Percentiles rank a stretch among this genome's conserved stretches.
Conservation (phyloP, 2,329 filamentous ascomycete genomes). For the Exophiala xenobiotica region DNA sequence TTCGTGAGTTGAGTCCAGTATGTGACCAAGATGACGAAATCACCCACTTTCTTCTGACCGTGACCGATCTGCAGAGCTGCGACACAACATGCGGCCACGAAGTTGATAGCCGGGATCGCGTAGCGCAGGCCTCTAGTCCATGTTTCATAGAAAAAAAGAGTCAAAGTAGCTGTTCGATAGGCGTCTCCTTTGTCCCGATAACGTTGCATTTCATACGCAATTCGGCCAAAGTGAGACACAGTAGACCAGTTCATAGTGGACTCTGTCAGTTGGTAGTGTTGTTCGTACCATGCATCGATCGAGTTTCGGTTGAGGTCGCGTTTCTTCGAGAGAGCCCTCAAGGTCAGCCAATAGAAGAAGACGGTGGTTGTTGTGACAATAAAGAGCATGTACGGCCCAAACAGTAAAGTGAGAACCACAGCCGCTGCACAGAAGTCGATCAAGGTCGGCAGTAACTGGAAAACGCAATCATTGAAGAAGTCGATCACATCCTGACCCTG, state of each 20-base stretch:
- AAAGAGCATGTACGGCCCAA: conserved; percentile 61
- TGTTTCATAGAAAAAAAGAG: conserved; percentile 8
- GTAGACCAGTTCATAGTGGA: conserved; percentile 62
- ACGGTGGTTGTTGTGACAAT: conserved; percentile 48
- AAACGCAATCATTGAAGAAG: conserved; percentile 59
- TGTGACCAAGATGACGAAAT: conserved; percentile 63
- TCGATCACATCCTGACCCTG: conserved; percentile 62
- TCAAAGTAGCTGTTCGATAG: conserved; percentile 37
- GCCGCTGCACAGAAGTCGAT: conserved; percentile 61
- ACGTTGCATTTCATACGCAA: conserved; percentile 52
- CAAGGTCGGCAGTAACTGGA: conserved; percentile 61
- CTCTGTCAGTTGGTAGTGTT: conserved; percentile 57
- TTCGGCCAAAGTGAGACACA: conserved; percentile 58
- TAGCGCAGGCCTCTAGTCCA: conserved; percentile 11
- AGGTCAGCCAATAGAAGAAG: conserved; percentile 54
- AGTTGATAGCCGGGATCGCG: conserved; percentile 31
- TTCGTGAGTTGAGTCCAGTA: conserved; percentile 59
- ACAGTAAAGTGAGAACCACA: conserved; percentile 59
- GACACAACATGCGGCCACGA: conserved; percentile 51
- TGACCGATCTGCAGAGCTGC: conserved; percentile 55
- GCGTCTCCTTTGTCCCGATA: conserved; percentile 40
- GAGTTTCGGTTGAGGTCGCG: conserved; percentile 40
- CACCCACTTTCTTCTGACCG: conserved; percentile 54
- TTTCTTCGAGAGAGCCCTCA: conserved; percentile 41
- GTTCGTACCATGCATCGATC: conserved; percentile 46